Percentiles rank a stretch among this genome's conserved stretches.
phyloP scores from a whole-genome alignment of 495 filamentous ascomycete genomes.

The Letharia lupina region DNA sequence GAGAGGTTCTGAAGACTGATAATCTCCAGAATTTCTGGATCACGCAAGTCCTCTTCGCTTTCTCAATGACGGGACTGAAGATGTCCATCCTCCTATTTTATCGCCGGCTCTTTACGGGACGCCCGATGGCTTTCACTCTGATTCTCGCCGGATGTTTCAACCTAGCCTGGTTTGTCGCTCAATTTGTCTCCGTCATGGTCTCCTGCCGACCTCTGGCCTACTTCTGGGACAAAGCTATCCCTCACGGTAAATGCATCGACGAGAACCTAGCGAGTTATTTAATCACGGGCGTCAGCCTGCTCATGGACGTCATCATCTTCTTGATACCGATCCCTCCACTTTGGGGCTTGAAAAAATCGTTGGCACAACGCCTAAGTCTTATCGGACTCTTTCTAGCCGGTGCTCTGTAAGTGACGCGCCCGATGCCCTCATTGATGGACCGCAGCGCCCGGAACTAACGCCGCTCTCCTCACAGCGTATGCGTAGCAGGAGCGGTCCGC shows the following conservation, averaged over 20 bases:
- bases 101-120: constrained; percentile 34
- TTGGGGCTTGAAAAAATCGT: constrained; percentile 34
- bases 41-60: constrained; percentile 12
- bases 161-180: constrained; percentile 34
- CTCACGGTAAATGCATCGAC: constrained; percentile 43
- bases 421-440: neutral
- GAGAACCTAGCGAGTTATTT: constrained; percentile 26
- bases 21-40: neutral
- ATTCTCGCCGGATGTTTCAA: constrained; percentile 33
- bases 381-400: constrained; percentile 21
- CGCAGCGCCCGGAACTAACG: neutral
- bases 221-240: constrained; percentile 44
- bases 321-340: constrained; percentile 38
- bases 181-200: constrained; percentile 35
- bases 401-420: constrained; percentile 20
- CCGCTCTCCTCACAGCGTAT: constrained; percentile 11
- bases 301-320: constrained; percentile 34
- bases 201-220: constrained; percentile 47
- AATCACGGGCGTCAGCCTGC: constrained; percentile 25
- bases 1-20: neutral
- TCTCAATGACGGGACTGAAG: constrained; percentile 20
- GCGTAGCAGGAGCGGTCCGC: constrained; percentile 20
- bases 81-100: constrained; percentile 40
- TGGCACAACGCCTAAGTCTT: constrained; percentile 28
- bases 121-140: constrained; percentile 28